Percentiles rank a stretch among this genome's conserved stretches.
phyloP scores from a whole-genome alignment of 352 stramenopile species.

The Phytopythium mirpurense region DNA sequence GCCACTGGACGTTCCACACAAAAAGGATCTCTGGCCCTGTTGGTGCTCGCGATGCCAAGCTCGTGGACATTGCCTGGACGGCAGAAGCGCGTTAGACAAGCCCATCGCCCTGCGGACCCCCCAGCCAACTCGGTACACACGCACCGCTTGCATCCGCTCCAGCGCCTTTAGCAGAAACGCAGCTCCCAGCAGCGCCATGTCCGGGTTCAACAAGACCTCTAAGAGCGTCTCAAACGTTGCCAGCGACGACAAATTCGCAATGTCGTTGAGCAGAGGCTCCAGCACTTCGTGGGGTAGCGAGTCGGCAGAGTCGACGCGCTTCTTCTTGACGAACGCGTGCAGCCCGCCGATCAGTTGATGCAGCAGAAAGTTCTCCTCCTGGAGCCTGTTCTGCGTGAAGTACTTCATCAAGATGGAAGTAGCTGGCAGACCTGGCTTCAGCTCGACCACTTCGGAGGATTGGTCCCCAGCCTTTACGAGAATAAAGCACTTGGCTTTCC shows the following conservation, averaged over 20 bases:
- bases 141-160: conserved; percentile 57
- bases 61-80: conserved; percentile 42
- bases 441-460: conserved; percentile 48
- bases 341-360: conserved; percentile 74
- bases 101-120: neutral
- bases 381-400: conserved; percentile 81
- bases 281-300: conserved; percentile 49
- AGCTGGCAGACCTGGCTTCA: conserved; percentile 51
- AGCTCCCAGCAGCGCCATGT: conserved; percentile 55
- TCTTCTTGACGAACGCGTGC: conserved; percentile 71
- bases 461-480: conserved; percentile 27
- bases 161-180: conserved; percentile 57
- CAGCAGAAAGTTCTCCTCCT: conserved; percentile 84
- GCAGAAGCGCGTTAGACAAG: conserved; percentile 1
- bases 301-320: conserved; percentile 23
- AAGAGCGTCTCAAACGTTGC: conserved; percentile 69
- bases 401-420: conserved; percentile 73
- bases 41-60: conserved; percentile 49
- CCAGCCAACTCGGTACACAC: neutral
- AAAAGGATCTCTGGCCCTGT: conserved; percentile 55
- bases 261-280: conserved; percentile 54
- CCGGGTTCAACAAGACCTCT: conserved; percentile 53
- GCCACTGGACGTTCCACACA: conserved; percentile 64
- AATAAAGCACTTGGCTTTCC: conserved; percentile 48
- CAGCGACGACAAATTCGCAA: conserved; percentile 50